Percentiles rank a stretch among this genome's conserved stretches.
phyloP scores from a whole-genome alignment of 1,284 basidiomycete genomes.

The Malassezia sp. region DNA sequence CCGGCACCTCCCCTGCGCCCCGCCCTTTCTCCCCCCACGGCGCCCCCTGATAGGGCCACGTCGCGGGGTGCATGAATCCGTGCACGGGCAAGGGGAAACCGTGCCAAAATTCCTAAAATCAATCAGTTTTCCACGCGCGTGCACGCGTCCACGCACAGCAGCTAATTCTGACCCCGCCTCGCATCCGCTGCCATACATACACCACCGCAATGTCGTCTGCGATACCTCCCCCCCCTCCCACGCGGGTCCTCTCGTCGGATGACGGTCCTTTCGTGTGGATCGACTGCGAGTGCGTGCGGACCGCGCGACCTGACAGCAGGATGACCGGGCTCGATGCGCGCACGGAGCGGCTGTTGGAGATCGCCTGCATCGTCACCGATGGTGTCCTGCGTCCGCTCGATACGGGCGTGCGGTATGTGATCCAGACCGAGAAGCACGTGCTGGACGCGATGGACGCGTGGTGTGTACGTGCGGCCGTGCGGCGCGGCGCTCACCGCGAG shows the following conservation, averaged over 20 bases:
- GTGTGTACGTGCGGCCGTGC: slow-evolving; percentile 15
- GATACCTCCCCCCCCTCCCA: slow-evolving; percentile 30
- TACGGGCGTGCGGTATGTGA: slow-evolving; percentile 60
- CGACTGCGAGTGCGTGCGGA: slow-evolving; percentile 57
- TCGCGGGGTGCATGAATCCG: no score
- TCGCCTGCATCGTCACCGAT: slow-evolving; percentile 67
- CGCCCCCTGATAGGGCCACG: no score
- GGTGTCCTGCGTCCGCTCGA: slow-evolving; percentile 65
- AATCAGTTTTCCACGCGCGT: no score
- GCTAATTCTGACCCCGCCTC: no score
- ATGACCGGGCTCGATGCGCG: slow-evolving; percentile 64
- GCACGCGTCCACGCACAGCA: no score
- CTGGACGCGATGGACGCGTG: slow-evolving; percentile 51
- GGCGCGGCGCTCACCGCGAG: not conserved
- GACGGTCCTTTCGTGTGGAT: slow-evolving; percentile 72
- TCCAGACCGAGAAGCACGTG: slow-evolving; percentile 56
- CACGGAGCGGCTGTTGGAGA: slow-evolving; percentile 62
- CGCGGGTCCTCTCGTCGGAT: slow-evolving; percentile 20
- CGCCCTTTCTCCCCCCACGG: no score
- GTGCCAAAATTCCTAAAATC: no score
- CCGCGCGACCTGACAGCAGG: slow-evolving; percentile 13
- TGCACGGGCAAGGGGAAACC: no score
- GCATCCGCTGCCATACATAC: no score
- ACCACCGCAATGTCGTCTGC: slow-evolving; percentile 13
- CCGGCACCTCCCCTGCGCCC: no score